Conservation (phyloP, 2,329 filamentous ascomycete genomes). For the Dryadomyces quercus-mongolicae region DNA sequence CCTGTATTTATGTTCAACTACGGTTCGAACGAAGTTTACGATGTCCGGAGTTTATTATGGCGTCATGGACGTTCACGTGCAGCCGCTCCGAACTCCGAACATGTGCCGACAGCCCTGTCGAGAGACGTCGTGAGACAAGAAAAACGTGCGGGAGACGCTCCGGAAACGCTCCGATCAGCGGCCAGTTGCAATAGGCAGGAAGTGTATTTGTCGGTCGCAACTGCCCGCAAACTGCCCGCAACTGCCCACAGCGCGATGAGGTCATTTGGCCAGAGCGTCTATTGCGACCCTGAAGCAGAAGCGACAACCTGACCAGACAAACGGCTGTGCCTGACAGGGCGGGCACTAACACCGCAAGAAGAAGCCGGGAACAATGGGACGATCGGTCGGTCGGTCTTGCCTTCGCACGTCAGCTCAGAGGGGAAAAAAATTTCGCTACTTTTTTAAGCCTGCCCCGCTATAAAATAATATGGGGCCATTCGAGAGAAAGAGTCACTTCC, state of each 20-base stretch:
- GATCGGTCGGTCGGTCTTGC: too few relatives aligned
- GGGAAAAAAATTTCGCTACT: not conserved
- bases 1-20: too few relatives aligned
- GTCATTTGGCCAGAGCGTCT: not conserved
- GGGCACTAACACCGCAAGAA: not conserved
- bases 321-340: not conserved
- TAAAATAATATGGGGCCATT: not conserved
- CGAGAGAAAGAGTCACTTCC: not conserved
- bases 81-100: too few relatives aligned
- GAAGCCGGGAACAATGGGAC: not conserved
- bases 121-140: too few relatives aligned
- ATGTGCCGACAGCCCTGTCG: too few relatives aligned
- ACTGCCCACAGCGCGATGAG: not conserved
- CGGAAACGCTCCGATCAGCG: too few relatives aligned
- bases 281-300: not conserved
- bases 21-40: too few relatives aligned
- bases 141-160: too few relatives aligned
- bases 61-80: too few relatives aligned
- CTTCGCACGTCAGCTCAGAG: too few relatives aligned
- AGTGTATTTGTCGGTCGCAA: not conserved
- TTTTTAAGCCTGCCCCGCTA: not conserved
- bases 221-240: not conserved
- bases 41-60: too few relatives aligned
- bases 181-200: too few relatives aligned
- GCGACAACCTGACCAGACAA: not conserved